Evolutionary conservation across 2,329 filamentous ascomycete genomes (phyloP).

Genomic region (Pestalotiopsis sp.): DNA sequence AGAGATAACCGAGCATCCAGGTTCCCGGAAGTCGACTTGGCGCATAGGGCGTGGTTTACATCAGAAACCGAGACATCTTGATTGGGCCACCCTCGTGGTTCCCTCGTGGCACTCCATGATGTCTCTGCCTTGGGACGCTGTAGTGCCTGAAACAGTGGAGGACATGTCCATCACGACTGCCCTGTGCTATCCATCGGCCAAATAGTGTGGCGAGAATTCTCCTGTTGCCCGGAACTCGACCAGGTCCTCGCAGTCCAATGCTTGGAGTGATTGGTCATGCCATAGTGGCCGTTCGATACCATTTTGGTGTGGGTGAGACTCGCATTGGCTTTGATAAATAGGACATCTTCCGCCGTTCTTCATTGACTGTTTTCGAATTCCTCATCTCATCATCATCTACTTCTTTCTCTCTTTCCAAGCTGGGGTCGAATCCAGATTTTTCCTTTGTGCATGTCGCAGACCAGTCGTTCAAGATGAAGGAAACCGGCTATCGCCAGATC

Average conservation of each 20-base stretch:
- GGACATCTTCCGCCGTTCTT: not conserved
- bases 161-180: not conserved
- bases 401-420: not conserved
- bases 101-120: not conserved
- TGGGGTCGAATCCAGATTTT: not conserved
- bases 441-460: too few relatives aligned
- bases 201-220: too few relatives aligned
- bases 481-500: slow-evolving; percentile 46
- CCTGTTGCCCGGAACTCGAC: too few relatives aligned
- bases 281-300: too few relatives aligned
- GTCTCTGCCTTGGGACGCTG: too few relatives aligned
- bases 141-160: too few relatives aligned
- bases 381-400: not conserved
- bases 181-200: too few relatives aligned
- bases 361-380: not conserved
- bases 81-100: not conserved
- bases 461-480: not conserved
- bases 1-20: not conserved
- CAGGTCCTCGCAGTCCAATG: too few relatives aligned
- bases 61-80: not conserved
- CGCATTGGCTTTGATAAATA: not conserved
- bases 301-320: not conserved
- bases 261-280: too few relatives aligned
- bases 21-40: not conserved
- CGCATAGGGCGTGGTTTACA: not conserved